These are phyloP conservation scores for Paradendryphiella salina DNA, from an alignment of 2,329 filamentous ascomycete genomes.

Conservation along the genomic window DNA sequence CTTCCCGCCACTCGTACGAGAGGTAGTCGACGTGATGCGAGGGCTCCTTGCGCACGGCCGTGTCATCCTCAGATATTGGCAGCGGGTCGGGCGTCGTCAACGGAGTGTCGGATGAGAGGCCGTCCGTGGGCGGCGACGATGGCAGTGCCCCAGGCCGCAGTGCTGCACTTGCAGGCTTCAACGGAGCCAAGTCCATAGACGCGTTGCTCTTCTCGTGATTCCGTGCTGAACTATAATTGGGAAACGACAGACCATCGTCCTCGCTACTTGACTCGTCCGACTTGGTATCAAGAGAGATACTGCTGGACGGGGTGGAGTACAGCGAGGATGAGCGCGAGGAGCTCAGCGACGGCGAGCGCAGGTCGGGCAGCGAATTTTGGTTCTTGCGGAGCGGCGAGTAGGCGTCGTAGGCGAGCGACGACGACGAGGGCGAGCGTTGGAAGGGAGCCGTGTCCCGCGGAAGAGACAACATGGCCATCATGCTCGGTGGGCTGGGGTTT, in stretches of 20 bases:
- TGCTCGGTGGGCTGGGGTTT: conserved; percentile 21
- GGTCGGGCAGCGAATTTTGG: conserved; percentile 43
- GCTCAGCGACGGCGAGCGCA: conserved; percentile 41
- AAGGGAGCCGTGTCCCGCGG: conserved; percentile 41
- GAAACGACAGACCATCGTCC: conserved; percentile 52
- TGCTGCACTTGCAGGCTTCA: conserved; percentile 45
- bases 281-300: conserved; percentile 63
- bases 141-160: conserved; percentile 48
- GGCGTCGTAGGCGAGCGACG: conserved; percentile 50
- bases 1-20: conserved; percentile 89
- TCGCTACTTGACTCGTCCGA: conserved; percentile 52
- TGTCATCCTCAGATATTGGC: conserved; percentile 72
- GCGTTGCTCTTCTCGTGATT: conserved; percentile 17
- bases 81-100: conserved; percentile 61
- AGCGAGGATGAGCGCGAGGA: conserved; percentile 57
- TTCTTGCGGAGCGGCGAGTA: conserved; percentile 40
- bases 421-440: conserved; percentile 49
- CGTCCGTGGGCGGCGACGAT: conserved; percentile 59
- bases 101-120: conserved; percentile 43
- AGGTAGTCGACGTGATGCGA: conserved; percentile 94
- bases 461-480: conserved; percentile 49
- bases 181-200: conserved; percentile 29
- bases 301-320: conserved; percentile 66
- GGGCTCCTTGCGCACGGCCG: conserved; percentile 71
- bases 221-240: conserved; percentile 45